phyloP scores from a whole-genome alignment of 768 basidiomycete species.

The Lentinus brumalis region DNA sequence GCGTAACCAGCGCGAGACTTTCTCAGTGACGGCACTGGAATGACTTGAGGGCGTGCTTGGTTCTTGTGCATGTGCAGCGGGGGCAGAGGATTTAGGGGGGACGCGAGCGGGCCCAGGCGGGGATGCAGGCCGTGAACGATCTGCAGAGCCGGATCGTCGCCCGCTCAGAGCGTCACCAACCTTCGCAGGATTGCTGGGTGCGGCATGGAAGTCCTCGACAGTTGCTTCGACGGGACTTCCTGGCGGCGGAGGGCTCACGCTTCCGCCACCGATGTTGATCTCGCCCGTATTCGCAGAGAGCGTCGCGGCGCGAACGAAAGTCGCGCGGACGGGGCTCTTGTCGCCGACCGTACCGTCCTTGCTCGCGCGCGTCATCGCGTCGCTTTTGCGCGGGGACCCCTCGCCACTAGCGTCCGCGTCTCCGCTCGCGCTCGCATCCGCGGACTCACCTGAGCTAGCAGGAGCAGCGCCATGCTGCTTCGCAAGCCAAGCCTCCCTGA shows the following conservation, averaged over 20 bases:
- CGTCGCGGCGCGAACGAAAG: conserved; percentile 2
- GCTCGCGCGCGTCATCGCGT: conserved; percentile 10
- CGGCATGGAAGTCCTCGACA: conserved; percentile 10
- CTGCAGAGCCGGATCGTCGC: background rate
- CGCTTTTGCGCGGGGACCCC: background rate
- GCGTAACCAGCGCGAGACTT: conserved; percentile 19
- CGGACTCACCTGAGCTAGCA: background rate
- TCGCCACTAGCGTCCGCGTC: background rate
- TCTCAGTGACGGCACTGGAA: conserved; percentile 17
- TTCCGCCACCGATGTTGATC: background rate
- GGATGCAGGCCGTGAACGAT: background rate
- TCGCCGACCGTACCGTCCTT: conserved; percentile 7
- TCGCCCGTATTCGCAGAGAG: background rate
- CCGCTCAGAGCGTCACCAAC: background rate
- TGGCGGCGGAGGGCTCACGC: background rate
- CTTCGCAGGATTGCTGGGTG: background rate
- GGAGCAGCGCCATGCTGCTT: background rate
- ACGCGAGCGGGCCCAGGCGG: background rate
- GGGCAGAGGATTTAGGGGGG: background rate
- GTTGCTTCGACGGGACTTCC: background rate
- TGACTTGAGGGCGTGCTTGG: conserved; percentile 4
- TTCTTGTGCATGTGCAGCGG: background rate
- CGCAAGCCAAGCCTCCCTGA: conserved; percentile 23
- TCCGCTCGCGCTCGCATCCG: background rate
- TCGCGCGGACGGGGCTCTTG: conserved; percentile 3